Conservation (phyloP, 768 basidiomycete species). For the Mrakia frigida region DNA sequence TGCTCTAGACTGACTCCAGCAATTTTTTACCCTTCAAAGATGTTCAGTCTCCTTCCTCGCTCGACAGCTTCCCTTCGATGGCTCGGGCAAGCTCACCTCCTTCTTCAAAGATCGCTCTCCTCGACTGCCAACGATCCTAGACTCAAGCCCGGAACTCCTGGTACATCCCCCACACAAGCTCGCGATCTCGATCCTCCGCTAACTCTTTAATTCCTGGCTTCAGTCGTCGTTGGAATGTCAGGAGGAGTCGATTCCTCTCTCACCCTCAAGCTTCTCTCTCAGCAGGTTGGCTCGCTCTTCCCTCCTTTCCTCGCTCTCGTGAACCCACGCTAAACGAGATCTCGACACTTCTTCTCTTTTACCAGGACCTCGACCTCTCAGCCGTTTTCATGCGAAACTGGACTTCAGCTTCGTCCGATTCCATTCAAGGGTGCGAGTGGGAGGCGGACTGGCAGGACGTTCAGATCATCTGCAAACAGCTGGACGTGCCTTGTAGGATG, state of each 20-base stretch:
- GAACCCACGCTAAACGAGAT: neutral
- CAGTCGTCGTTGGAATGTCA: conserved; percentile 88
- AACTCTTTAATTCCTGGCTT: neutral
- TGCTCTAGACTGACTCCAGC: neutral
- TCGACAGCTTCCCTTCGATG: conserved; percentile 1
- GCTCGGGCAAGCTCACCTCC: conserved; percentile 2
- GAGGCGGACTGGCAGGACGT: conserved; percentile 93
- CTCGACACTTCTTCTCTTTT: neutral
- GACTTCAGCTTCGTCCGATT: conserved; percentile 46
- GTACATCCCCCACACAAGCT: neutral
- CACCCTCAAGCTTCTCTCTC: conserved; percentile 64
- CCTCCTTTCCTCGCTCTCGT: conserved; percentile 8
- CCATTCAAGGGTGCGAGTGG: conserved; percentile 76
- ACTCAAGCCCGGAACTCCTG: conserved; percentile 1
- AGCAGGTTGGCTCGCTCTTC: conserved; percentile 18
- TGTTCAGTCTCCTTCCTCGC: neutral
- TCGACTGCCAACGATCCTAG: neutral
- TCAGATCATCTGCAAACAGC: conserved; percentile 63
- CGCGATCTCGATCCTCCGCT: neutral
- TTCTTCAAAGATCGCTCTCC: neutral
- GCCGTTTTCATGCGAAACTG: conserved; percentile 96
- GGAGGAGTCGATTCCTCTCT: conserved; percentile 95
- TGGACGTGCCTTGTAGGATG: conserved; percentile 64
- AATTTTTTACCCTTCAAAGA: neutral
- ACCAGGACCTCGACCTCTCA: conserved; percentile 70